Evolutionary conservation across 2,329 filamentous ascomycete genomes (phyloP).

Genomic region (Aspergillus flavus): DNA sequence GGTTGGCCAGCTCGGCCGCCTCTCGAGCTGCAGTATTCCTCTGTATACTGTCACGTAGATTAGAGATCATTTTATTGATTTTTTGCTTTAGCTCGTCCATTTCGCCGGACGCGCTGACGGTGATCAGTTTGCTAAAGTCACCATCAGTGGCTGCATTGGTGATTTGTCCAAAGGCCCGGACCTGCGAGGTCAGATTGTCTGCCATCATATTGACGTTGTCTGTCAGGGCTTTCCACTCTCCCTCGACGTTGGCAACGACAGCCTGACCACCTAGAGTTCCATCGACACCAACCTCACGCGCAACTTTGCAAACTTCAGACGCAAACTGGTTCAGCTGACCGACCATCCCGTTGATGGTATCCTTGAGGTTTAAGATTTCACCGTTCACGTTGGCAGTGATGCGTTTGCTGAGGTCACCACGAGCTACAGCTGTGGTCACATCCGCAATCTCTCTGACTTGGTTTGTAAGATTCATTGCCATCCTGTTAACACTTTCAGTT

Average conservation of each 20-base stretch:
- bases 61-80: slow-evolving; percentile 99
- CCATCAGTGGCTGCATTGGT: slow-evolving; percentile 95
- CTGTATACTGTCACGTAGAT: slow-evolving; percentile 92
- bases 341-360: slow-evolving; percentile 99
- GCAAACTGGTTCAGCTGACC: slow-evolving; percentile 94
- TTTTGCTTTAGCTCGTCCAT: slow-evolving; percentile 99
- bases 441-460: slow-evolving; percentile 89
- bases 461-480: slow-evolving; percentile 64
- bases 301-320: slow-evolving; percentile 91
- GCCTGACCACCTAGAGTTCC: slow-evolving; percentile 99
- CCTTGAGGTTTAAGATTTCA: slow-evolving; percentile 90
- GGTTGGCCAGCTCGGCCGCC: slow-evolving; percentile 93
- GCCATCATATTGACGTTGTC: slow-evolving; percentile 96
- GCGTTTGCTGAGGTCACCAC: slow-evolving; percentile 93
- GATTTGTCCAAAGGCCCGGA: slow-evolving; percentile 96
- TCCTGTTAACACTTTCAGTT: slow-evolving; percentile 68
- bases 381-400: slow-evolving; percentile 94
- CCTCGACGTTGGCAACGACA: slow-evolving; percentile 87
- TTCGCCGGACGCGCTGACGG: slow-evolving; percentile 94
- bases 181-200: slow-evolving; percentile 86
- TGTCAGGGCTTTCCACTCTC: slow-evolving; percentile 97
- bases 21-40: slow-evolving; percentile 94
- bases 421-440: slow-evolving; percentile 91
- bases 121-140: slow-evolving; percentile 95
- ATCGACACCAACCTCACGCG: slow-evolving; percentile 94